Conservation (phyloP, 1,139 yeast genomes). For the Yamadazyma songkhlaensis region DNA sequence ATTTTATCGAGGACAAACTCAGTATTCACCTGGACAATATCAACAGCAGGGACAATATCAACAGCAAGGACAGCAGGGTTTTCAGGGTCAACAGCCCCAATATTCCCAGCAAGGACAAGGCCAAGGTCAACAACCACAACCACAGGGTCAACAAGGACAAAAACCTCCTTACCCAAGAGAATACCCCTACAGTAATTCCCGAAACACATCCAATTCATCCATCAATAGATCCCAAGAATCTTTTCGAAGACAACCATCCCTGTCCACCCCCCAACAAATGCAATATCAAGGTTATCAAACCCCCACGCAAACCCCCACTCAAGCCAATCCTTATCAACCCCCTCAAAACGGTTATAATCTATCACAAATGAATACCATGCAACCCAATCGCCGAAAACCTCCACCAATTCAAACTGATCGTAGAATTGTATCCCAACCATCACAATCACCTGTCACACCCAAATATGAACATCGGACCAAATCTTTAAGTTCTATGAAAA, state of each 20-base stretch:
- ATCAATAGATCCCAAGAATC: constrained; percentile 4
- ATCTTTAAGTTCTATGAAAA: constrained; percentile 23
- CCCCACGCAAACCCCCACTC: background rate
- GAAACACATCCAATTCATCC: constrained; percentile 14
- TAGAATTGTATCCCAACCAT: constrained; percentile 26
- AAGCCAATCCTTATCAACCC: too few species aligned
- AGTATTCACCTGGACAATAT: background rate
- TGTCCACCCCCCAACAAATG: constrained; percentile 2
- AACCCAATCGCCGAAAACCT: constrained; percentile 11
- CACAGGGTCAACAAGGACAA: background rate
- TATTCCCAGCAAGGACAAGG: too few species aligned
- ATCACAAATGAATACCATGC: constrained; percentile 1
- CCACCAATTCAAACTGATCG: constrained; percentile 23
- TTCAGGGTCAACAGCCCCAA: too few species aligned
- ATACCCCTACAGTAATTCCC: constrained; percentile 5
- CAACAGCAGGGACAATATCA: too few species aligned
- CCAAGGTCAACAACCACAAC: background rate
- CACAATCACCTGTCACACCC: constrained; percentile 12
- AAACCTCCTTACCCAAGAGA: constrained; percentile 4
- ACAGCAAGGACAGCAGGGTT: background rate
- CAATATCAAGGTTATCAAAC: constrained; percentile 5
- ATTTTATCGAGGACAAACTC: constrained; percentile 1
- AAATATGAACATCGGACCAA: constrained; percentile 20
- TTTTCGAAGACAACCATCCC: constrained; percentile 7
- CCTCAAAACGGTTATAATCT: background rate